Percentiles rank a stretch among this genome's conserved stretches.
phyloP scores from a whole-genome alignment of 148 eudicot species.

The Fagopyrum homotropicum region DNA sequence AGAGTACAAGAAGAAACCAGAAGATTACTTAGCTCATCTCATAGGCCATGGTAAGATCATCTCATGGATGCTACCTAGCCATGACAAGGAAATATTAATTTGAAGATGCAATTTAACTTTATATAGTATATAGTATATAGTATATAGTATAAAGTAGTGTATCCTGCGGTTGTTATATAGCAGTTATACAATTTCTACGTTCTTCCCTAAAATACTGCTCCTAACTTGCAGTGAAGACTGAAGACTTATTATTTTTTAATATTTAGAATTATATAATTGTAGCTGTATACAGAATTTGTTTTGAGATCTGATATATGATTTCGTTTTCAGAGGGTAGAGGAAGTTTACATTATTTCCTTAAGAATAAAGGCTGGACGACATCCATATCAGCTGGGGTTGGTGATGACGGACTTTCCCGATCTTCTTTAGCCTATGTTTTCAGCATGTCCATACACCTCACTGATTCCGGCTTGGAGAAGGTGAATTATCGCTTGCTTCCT shows the following conservation, averaged over 20 bases:
- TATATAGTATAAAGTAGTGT: background rate
- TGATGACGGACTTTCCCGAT: conserved; percentile 82
- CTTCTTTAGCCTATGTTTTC: conserved; percentile 78
- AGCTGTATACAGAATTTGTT: background rate
- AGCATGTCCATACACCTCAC: conserved; percentile 87
- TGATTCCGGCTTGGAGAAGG: conserved; percentile 85
- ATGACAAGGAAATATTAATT: background rate
- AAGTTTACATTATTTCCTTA: conserved; percentile 77
- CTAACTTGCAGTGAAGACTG: background rate
- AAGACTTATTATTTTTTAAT: background rate
- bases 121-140: background rate
- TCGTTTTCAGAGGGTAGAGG: conserved; percentile 82
- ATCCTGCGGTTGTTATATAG: background rate
- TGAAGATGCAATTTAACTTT: background rate
- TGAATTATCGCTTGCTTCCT: conserved; percentile 16
- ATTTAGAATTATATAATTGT: background rate
- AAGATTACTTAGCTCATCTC: conserved; percentile 92
- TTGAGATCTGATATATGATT: conserved; percentile 10
- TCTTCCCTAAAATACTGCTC: background rate
- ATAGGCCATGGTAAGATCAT: conserved; percentile 81
- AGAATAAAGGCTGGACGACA: conserved; percentile 86
- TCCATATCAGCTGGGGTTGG: conserved; percentile 97
- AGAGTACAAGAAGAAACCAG: conserved; percentile 77
- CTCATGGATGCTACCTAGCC: background rate
- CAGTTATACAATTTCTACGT: background rate